phyloP scores from a whole-genome alignment of 257 asterid genomes.

The Eustoma russellianum region DNA sequence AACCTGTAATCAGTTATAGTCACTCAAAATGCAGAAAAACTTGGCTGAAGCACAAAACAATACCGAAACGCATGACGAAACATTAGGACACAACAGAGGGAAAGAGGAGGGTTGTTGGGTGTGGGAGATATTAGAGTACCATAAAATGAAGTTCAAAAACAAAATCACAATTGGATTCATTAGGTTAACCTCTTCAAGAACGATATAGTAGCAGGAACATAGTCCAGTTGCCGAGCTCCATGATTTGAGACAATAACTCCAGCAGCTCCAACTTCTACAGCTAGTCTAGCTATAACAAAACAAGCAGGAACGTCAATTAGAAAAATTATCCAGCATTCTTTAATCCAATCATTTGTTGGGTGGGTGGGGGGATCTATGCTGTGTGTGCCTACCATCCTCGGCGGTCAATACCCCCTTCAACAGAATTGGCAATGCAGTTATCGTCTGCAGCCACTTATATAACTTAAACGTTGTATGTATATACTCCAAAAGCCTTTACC shows the following conservation, averaged over 20 bases:
- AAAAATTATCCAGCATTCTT: background rate
- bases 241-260: constrained; percentile 85
- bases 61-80: too few species aligned
- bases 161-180: too few species aligned
- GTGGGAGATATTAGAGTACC: too few species aligned
- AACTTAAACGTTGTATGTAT: too few species aligned
- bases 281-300: constrained; percentile 39
- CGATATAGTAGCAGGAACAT: constrained; percentile 56
- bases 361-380: background rate
- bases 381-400: constrained; percentile 55
- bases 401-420: constrained; percentile 77
- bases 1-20: too few species aligned
- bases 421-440: constrained; percentile 64
- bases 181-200: constrained; percentile 55
- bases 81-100: too few species aligned
- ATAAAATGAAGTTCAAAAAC: too few species aligned
- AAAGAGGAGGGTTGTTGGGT: too few species aligned
- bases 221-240: constrained; percentile 87
- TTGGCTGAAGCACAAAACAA: too few species aligned
- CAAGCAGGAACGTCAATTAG: background rate
- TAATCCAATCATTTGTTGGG: too few species aligned
- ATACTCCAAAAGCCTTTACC: too few species aligned
- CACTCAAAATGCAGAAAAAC: too few species aligned
- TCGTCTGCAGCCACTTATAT: constrained; percentile 63
- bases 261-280: constrained; percentile 58